Conservation (phyloP, 1,139 yeast species). For the Diutina neorugosa region DNA sequence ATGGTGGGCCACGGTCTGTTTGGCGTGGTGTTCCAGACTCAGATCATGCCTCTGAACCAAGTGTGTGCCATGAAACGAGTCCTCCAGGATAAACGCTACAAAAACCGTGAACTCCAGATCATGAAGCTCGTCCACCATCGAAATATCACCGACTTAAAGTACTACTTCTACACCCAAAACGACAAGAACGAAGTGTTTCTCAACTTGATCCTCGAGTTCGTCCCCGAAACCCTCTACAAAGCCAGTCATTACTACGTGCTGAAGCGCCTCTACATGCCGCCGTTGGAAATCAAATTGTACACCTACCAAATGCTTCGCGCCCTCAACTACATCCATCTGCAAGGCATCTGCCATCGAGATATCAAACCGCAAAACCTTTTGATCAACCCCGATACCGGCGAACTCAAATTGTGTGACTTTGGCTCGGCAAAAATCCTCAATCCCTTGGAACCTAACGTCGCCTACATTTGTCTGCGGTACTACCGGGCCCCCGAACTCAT, state of each 20-base stretch:
- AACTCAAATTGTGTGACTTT: constrained; percentile 87
- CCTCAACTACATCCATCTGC: constrained; percentile 79
- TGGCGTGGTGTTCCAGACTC: constrained; percentile 90
- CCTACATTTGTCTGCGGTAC: constrained; percentile 91
- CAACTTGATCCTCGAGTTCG: constrained; percentile 79
- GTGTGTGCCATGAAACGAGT: constrained; percentile 90
- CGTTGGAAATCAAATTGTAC: constrained; percentile 77
- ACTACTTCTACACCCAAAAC: constrained; percentile 77
- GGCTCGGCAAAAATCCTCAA: constrained; percentile 95
- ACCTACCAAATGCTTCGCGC: constrained; percentile 89
- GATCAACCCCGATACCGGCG: constrained; percentile 75
- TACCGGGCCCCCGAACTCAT: constrained; percentile 92
- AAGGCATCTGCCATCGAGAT: constrained; percentile 93
- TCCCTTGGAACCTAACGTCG: constrained; percentile 86
- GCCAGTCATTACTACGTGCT: constrained; percentile 77
- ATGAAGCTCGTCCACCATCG: constrained; percentile 85
- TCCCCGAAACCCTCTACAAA: constrained; percentile 90
- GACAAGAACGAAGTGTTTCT: constrained; percentile 73
- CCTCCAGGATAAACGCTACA: constrained; percentile 87
- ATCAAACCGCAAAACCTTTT: constrained; percentile 92
- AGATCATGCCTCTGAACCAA: constrained; percentile 61
- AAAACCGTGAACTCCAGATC: constrained; percentile 90
- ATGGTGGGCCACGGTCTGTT: constrained; percentile 97
- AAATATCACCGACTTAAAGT: constrained; percentile 78
- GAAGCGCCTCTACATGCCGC: constrained; percentile 73